These are phyloP conservation scores for Metschnikowia hibisci DNA, from an alignment of 805 yeast genomes.

Conservation along the genomic window DNA sequence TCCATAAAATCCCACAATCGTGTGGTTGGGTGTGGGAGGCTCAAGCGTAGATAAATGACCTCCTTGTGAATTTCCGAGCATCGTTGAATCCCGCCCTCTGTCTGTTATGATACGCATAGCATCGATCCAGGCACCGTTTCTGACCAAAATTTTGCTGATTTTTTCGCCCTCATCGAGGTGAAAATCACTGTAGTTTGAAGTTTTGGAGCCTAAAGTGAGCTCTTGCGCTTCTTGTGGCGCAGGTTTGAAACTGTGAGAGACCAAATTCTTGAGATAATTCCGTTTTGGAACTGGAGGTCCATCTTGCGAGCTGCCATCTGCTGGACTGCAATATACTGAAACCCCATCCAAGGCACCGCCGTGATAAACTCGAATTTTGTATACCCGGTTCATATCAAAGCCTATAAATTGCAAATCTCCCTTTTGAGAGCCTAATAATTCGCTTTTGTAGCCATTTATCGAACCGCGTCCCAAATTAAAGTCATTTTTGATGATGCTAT, in stretches of 20 bases:
- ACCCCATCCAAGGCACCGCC: conserved; percentile 85
- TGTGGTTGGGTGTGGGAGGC: conserved; percentile 57
- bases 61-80: conserved; percentile 70
- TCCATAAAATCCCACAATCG: conserved; percentile 70
- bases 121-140: conserved; percentile 89
- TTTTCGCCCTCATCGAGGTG: conserved; percentile 53
- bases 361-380: conserved; percentile 60
- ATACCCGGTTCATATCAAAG: conserved; percentile 38
- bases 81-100: conserved; percentile 48
- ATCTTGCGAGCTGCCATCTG: background rate
- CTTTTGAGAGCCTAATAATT: conserved; percentile 26
- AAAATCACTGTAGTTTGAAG: conserved; percentile 51
- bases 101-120: conserved; percentile 71
- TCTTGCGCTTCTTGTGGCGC: background rate
- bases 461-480: conserved; percentile 42
- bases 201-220: conserved; percentile 49
- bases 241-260: background rate
- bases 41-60: conserved; percentile 49
- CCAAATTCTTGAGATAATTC: conserved; percentile 26
- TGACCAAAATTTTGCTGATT: conserved; percentile 55
- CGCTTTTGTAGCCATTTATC: conserved; percentile 38
- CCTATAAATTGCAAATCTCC: conserved; percentile 17
- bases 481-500: conserved; percentile 28
- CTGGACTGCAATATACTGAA: conserved; percentile 39
- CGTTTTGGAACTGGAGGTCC: conserved; percentile 48